Evolutionary conservation across 2,329 filamentous ascomycete species (phyloP).

Genomic region (Colletotrichum chrysophilum): DNA sequence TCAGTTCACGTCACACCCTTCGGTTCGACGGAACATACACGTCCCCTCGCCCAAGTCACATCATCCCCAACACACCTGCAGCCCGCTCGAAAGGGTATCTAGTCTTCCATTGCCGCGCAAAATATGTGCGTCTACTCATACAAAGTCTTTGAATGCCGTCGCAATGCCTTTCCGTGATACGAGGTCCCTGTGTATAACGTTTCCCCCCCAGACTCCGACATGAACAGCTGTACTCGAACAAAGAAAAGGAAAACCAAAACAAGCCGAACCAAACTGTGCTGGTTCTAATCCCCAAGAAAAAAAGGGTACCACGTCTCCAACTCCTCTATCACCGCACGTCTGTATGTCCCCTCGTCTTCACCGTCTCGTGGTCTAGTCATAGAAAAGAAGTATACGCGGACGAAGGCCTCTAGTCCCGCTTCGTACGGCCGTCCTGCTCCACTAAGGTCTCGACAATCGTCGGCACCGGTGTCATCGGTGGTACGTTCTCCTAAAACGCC

Average conservation of each 20-base stretch:
- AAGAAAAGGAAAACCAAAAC: background rate
- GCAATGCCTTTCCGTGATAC: constrained; percentile 6
- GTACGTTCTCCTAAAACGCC: constrained; percentile 31
- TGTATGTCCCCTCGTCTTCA: background rate
- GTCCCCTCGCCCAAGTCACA: background rate
- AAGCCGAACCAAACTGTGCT: background rate
- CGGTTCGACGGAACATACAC: background rate
- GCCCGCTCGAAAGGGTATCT: constrained; percentile 7
- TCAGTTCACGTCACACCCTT: background rate
- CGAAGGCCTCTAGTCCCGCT: background rate
- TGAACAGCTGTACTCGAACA: background rate
- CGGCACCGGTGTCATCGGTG: background rate
- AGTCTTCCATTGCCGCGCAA: constrained; percentile 1
- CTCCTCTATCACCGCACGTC: background rate
- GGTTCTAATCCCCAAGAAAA: background rate
- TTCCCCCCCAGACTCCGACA: background rate
- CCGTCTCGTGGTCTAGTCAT: background rate
- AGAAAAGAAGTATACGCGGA: background rate
- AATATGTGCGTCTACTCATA: constrained; percentile 13
- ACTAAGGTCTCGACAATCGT: background rate
- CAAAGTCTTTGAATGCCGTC: constrained; percentile 12
- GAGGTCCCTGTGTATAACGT: background rate
- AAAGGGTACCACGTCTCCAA: background rate
- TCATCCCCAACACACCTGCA: background rate
- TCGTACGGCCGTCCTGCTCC: background rate